Conservation (phyloP, 2,329 filamentous ascomycete species). For the Chaetomium sp. region DNA sequence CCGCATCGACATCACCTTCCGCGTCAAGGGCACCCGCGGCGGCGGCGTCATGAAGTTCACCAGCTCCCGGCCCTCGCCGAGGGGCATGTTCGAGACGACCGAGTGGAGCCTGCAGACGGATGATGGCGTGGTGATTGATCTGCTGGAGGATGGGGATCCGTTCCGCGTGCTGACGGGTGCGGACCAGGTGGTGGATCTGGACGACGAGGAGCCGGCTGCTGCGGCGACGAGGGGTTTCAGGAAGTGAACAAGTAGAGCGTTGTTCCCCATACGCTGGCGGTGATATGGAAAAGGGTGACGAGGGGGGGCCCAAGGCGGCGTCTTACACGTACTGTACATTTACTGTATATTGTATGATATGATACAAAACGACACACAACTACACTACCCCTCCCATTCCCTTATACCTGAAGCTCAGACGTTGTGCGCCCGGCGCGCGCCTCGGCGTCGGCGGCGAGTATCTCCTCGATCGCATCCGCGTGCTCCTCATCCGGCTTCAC, state of each 20-base stretch:
- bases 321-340: constrained; percentile 12
- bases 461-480: constrained; percentile 28
- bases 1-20: constrained; percentile 81
- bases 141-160: constrained; percentile 73
- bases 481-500: constrained; percentile 26
- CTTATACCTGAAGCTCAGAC: constrained; percentile 10
- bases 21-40: constrained; percentile 76
- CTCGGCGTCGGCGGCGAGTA: constrained; percentile 19
- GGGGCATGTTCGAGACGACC: constrained; percentile 76
- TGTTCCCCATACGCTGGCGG: too few species aligned
- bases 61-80: constrained; percentile 65
- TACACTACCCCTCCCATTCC: constrained; percentile 28
- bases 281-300: background rate
- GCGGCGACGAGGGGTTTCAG: constrained; percentile 51
- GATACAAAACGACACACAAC: constrained; percentile 28
- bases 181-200: constrained; percentile 31
- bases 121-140: constrained; percentile 64
- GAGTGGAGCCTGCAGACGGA: constrained; percentile 82
- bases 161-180: constrained; percentile 58
- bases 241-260: constrained; percentile 46
- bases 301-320: background rate
- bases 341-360: constrained; percentile 25
- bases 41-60: constrained; percentile 78
- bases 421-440: constrained; percentile 10
- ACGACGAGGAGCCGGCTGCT: constrained; percentile 27